Evolutionary conservation across 2,329 filamentous ascomycete species (phyloP), one percentile per base, ranked within the genome.

Genomic region (Monilinia laxa): DNA sequence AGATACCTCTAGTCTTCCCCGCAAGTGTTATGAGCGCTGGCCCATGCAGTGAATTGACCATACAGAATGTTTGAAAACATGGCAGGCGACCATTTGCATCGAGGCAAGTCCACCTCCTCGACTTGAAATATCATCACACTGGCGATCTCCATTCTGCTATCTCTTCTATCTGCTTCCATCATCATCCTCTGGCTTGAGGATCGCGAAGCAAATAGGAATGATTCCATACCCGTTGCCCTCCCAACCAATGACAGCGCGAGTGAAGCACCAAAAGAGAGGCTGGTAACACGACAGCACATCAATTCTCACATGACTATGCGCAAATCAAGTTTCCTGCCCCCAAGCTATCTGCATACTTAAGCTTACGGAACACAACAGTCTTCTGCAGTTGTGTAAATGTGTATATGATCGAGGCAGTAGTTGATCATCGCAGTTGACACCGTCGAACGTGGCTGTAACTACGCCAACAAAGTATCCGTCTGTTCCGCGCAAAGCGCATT

Each of bases 221-320:
- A 53, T 40, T 53, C 55, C 55, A 45, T 51, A 7, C 23, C 23
- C 31, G 63, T 65, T 60, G 47, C 47, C 35, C 14, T 53, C 47
- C 18, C 55, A 65, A 65, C 63, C 47, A 65, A 65, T 65, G 55
- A 60, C 25, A 59, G 55, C 53, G 45, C 25, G 47, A 42, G 52
- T 45, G 54, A 28, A 45, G 31, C 47, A 45, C 42, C 23, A 58
- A 53, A 45, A 47, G 57, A 67, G 59, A 42, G 45, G 47, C 47
- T 65, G 55, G 55, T 52, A 45, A 65, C 63, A 65, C 63, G 45
- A 65, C 63, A 52, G 55, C 63, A 23, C 55, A 60, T 42, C 59
- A 62, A 28, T 18, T 60, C 56, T 35, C 63, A 65, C 63, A 60
- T 65, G 63, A 65, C 55, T 28, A 65, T 52, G 42, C 31, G 20